A percentile compares a stretch with the other conserved stretches of the same genome.
These are phyloP conservation scores for Lizanozyma gosingica DNA, from an alignment of 1,139 yeast species.

Conservation along the genomic window DNA sequence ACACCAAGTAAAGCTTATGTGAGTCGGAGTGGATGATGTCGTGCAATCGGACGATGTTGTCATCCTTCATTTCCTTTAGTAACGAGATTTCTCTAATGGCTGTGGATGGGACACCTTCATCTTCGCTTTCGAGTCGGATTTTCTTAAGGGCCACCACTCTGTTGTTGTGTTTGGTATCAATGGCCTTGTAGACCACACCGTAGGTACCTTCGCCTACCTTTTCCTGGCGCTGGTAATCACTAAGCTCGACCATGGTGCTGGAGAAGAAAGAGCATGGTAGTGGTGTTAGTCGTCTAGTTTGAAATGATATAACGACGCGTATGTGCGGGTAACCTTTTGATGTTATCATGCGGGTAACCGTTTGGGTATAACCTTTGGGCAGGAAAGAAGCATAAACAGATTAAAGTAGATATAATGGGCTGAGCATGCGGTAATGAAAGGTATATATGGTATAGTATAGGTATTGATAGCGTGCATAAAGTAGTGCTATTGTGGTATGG, in stretches of 20 bases:
- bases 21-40: slow-evolving; percentile 97
- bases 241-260: slow-evolving; percentile 63
- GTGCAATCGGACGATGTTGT: slow-evolving; percentile 81
- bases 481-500: too few relatives aligned
- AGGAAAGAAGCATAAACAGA: too few relatives aligned
- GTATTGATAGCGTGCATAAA: too few relatives aligned
- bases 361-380: too few relatives aligned
- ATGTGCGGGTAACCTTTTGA: too few relatives aligned
- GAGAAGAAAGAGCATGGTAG: too few relatives aligned
- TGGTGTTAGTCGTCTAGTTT: too few relatives aligned
- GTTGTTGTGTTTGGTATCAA: slow-evolving; percentile 81
- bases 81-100: slow-evolving; percentile 95
- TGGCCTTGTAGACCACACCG: slow-evolving; percentile 96
- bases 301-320: too few relatives aligned
- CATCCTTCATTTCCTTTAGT: slow-evolving; percentile 86
- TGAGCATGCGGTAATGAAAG: too few relatives aligned
- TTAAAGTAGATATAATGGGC: too few relatives aligned
- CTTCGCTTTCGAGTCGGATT: slow-evolving; percentile 92
- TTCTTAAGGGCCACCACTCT: slow-evolving; percentile 91
- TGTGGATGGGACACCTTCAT: slow-evolving; percentile 97
- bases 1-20: slow-evolving; percentile 85
- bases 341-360: too few relatives aligned
- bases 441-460: too few relatives aligned
- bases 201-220: slow-evolving; percentile 98
- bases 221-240: slow-evolving; percentile 88